Evolutionary conservation across 2,329 filamentous ascomycete species (phyloP).

Genomic region (Aspergillaceae sp.): DNA sequence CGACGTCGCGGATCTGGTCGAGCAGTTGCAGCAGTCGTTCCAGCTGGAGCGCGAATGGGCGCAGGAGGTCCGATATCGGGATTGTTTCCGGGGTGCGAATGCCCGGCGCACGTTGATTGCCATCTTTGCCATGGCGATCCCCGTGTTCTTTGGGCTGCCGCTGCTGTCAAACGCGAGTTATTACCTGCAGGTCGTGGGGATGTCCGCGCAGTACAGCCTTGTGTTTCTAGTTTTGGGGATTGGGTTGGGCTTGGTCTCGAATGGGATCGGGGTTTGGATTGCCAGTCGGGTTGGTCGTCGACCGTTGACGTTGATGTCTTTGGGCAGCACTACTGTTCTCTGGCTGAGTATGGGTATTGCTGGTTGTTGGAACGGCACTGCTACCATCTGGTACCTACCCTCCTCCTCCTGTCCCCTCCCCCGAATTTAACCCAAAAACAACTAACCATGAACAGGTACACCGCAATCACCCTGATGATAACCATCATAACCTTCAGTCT

Average conservation of each 20-base stretch:
- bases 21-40: constrained; percentile 34
- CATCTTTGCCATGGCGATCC: constrained; percentile 35
- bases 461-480: constrained; percentile 36
- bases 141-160: constrained; percentile 39
- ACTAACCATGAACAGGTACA: constrained; percentile 25
- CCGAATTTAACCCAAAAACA: too few relatives aligned
- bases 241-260: constrained; percentile 38
- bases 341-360: constrained; percentile 43
- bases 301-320: constrained; percentile 18
- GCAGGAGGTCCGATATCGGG: constrained; percentile 19
- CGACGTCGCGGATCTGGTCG: constrained; percentile 26
- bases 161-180: constrained; percentile 40
- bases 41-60: constrained; percentile 42
- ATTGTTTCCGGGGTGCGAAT: constrained; percentile 18
- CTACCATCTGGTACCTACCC: constrained; percentile 31
- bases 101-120: constrained; percentile 24
- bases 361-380: constrained; percentile 34
- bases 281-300: constrained; percentile 36
- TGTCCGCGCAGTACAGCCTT: constrained; percentile 22
- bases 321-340: constrained; percentile 24
- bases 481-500: constrained; percentile 34
- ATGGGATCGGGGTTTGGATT: constrained; percentile 39
- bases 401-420: too few relatives aligned
- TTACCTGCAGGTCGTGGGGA: constrained; percentile 28
- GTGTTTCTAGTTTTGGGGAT: constrained; percentile 42